These are phyloP conservation scores for Venturiaceae sp. DNA, from an alignment of 2,329 filamentous ascomycete genomes.

Conservation along the genomic window DNA sequence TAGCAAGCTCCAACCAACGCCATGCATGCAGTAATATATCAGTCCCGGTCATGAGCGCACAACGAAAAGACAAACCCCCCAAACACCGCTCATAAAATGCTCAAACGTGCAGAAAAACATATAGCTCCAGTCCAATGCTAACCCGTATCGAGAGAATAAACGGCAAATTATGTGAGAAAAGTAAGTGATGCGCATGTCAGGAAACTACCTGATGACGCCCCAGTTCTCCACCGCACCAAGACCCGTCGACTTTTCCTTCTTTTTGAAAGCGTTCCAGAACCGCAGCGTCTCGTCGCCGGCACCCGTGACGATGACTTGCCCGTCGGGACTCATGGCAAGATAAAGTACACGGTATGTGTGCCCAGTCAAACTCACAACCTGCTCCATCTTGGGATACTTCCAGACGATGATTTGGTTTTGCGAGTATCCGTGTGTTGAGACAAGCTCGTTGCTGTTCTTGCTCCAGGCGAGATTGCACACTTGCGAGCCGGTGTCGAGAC, in stretches of 20 bases:
- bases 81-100: too few species aligned
- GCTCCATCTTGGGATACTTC: slow-evolving; percentile 98
- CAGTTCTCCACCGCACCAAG: background rate
- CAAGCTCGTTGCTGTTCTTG: slow-evolving; percentile 95
- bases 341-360: slow-evolving; percentile 96
- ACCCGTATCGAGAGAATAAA: too few species aligned
- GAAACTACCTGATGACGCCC: slow-evolving; percentile 6
- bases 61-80: too few species aligned
- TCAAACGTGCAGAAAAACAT: too few species aligned
- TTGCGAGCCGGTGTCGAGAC: slow-evolving; percentile 93
- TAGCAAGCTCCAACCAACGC: too few species aligned
- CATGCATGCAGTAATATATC: too few species aligned
- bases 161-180: too few species aligned
- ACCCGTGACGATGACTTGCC: slow-evolving; percentile 85
- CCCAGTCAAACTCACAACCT: slow-evolving; percentile 88
- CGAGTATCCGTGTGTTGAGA: slow-evolving; percentile 92
- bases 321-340: slow-evolving; percentile 93
- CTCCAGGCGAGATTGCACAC: slow-evolving; percentile 99
- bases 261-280: slow-evolving; percentile 95
- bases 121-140: too few species aligned
- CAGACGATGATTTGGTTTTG: slow-evolving; percentile 99
- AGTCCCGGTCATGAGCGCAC: too few species aligned
- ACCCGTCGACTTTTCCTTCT: slow-evolving; percentile 20
- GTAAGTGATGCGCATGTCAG: too few species aligned
- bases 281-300: slow-evolving; percentile 92